These are phyloP conservation scores for Ogataea corticis DNA, from an alignment of 805 yeast genomes.

Conservation along the genomic window DNA sequence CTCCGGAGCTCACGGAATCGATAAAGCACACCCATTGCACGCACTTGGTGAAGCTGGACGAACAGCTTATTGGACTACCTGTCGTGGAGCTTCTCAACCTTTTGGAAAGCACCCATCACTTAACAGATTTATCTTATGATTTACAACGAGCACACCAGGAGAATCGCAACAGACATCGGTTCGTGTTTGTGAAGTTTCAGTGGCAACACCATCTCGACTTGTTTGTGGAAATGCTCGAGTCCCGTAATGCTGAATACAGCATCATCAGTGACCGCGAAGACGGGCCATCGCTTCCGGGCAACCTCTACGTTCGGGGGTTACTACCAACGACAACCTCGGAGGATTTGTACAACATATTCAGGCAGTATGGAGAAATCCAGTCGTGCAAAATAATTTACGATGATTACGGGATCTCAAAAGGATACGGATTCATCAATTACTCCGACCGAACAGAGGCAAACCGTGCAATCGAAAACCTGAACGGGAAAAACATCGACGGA, in stretches of 20 bases:
- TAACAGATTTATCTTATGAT: constrained; percentile 17
- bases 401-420: constrained; percentile 45
- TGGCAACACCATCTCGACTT: constrained; percentile 14
- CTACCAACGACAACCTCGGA: constrained; percentile 39
- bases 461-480: constrained; percentile 50
- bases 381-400: constrained; percentile 50
- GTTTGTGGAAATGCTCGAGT: constrained; percentile 16
- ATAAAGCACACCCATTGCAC: constrained; percentile 8
- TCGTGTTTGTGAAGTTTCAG: constrained; percentile 21
- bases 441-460: constrained; percentile 58
- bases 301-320: constrained; percentile 54
- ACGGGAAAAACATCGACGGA: constrained; percentile 29
- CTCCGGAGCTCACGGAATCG: constrained; percentile 20
- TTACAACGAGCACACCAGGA: constrained; percentile 13
- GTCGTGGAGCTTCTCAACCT: constrained; percentile 16
- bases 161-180: constrained; percentile 13
- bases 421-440: constrained; percentile 71
- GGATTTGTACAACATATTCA: constrained; percentile 39
- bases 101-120: constrained; percentile 17
- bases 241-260: constrained; percentile 10
- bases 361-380: constrained; percentile 42
- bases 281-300: constrained; percentile 45
- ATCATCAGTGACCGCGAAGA: constrained; percentile 21
- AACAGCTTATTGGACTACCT: constrained; percentile 10
- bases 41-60: constrained; percentile 11